Conservation (phyloP, 2,329 filamentous ascomycete genomes). For the Aspergillus vadensis region DNA sequence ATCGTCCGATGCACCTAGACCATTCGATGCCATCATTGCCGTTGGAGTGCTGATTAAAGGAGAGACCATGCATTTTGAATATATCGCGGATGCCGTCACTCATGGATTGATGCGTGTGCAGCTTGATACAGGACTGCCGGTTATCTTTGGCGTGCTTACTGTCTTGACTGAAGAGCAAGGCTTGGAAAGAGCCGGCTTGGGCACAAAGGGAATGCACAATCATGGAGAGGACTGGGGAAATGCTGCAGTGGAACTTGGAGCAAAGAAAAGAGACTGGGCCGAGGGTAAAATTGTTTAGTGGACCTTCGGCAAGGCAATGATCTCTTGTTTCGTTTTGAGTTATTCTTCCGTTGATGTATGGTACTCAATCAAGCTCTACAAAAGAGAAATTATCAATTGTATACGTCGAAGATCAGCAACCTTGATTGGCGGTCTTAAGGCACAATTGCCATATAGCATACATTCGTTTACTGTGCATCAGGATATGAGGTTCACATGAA, state of each 20-base stretch:
- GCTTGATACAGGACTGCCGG: conserved; percentile 82
- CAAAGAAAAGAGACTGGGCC: conserved; percentile 82
- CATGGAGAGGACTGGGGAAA: conserved; percentile 96
- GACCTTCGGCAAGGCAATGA: neutral
- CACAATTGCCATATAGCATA: neutral
- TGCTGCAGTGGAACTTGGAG: conserved; percentile 90
- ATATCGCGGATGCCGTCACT: conserved; percentile 88
- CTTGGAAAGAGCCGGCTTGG: conserved; percentile 76
- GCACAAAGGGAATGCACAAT: conserved; percentile 67
- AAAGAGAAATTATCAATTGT: neutral
- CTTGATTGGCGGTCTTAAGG: neutral
- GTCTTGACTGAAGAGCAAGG: conserved; percentile 88
- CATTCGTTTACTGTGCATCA: neutral
- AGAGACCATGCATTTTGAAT: conserved; percentile 99
- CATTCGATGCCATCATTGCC: conserved; percentile 93
- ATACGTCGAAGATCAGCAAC: neutral
- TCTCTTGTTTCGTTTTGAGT: neutral
- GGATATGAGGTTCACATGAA: neutral
- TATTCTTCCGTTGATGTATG: neutral
- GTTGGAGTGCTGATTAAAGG: conserved; percentile 98
- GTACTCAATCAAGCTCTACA: neutral
- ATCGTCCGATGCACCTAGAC: conserved; percentile 43
- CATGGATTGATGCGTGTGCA: conserved; percentile 94
- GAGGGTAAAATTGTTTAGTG: conserved; percentile 63
- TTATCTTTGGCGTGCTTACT: conserved; percentile 90